Evolutionary conservation across 306 rosid species (phyloP), one percentile per base, ranked within the genome.

Genomic region (Acacia crassicarpa): DNA sequence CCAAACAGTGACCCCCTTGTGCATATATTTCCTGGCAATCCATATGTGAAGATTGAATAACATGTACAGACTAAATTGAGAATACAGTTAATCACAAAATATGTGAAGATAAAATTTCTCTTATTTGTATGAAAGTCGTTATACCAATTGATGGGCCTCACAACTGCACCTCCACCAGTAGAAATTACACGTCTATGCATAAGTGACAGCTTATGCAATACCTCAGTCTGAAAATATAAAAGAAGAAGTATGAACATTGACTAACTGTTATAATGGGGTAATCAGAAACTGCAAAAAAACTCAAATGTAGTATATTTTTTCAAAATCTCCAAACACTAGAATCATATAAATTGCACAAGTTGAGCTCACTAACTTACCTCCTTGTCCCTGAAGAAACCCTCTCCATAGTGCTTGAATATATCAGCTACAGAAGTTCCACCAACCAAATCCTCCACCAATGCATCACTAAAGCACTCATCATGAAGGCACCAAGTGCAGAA

Each of bases 141-240:
- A 77, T 93, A 95, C 99, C 99, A 95, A 89, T 95, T 95, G 82
- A 92, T 86, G 35, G 94, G 92, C 86, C 98, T 88, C 67, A 83
- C 73, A 77, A 95, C 99, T 25, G 88, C 97, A 76, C 98, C 99
- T 83, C 99, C 99, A 65, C 99, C 99, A 51, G 99, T 95, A 78
- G 99, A 93, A 87, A 92, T 85, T 80, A 95, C 96, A 54, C 83
- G 75, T 75, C 40, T 89, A 70, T 67, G 88, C 97, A 85, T 88
- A 83, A 77, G 78, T 80, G 98, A 93, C 67, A 92, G 83, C 86
- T 91, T 86, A 76, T 41, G 86, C 87, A 95, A 87, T 56, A 54
- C 92, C 89, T 92, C 94, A 19, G 90, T 92, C 99, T 95, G 89
- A 84, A 86, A 82, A 35, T 66, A 77, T 79, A 81, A 35, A 75